Evolutionary conservation across 2,329 filamentous ascomycete species (phyloP), one percentile per base, ranked within the genome.

Genomic region (Claviceps digitariae): DNA sequence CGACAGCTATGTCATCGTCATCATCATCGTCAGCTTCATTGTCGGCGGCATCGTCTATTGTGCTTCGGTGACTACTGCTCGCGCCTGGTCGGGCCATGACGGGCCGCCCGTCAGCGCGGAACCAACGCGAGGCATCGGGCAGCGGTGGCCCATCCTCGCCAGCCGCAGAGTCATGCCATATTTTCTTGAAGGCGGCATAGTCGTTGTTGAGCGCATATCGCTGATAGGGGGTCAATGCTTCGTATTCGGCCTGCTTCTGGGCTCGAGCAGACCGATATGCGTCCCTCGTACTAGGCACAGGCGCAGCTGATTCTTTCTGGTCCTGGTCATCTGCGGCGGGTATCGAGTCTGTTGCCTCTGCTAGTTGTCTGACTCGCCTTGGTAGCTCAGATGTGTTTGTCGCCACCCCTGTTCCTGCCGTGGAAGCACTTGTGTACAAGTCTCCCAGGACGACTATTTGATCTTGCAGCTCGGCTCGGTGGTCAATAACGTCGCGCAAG

Each of bases 1-100:
- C 76, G 31, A 90, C 76, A 1, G 83, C 76, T 25, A 90, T 72
- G 44, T 90, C 86, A 21, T 86, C 83, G 52, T 85, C 83, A 17
- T 76, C 75, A 5, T 79, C 80, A 1, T 76, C 74, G 2, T 67
- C 72, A 3, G 59, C 68, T n/a, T 20, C 31, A 12, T 7, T 10
- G 29, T 13, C 50, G 2, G 12, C 41, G 29, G 40, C 29, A 9
- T 27, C 40, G 9, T 34, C 48, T n/a, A 29, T 41, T 4, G 54
- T 54, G 21, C 46, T 43, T 13, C 55, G 27, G 36, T 50, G 15
- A 47, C 46, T 17, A 17, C 31, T 36, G 27, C 34, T 50, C 9
- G 49, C 53, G 41, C 59, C 53, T 20, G 59, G 60, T 2, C 54
- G 56, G 38, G 56, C 57, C 63, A 70, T 66, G 44, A 70, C 66